Evolutionary conservation across 345 rosid species (phyloP), one percentile per base, ranked within the genome.

Genomic region (Clausena lansium): DNA sequence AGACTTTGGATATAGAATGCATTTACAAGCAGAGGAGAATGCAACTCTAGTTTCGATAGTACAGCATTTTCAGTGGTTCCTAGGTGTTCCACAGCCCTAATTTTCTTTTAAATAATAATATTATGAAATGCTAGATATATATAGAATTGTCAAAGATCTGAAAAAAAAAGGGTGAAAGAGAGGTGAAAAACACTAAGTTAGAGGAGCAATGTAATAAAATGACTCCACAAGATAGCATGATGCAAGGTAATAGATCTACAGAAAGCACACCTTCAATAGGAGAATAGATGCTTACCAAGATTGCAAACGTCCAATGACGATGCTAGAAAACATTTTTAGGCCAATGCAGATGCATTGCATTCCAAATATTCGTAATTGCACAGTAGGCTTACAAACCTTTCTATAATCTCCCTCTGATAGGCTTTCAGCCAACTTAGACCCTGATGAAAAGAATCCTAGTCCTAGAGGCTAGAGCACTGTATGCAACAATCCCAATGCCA

Each of bases 381-480:
- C 2, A 1, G n/a, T 30, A 15, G 11, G n/a, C 0, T 41, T 62
- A 77, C 82, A 60, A 33, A 79, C 94, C 95, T 80, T 79, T 35
- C 92, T 77, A 27, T 25, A 76, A 67, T 93, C 94, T 32, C 75
- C 81, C 32, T 87, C 50, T 0, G 80, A 36, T 0, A 93, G 27
- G 58, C 62, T 85, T 58, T 89, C 92, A 72, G 80, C 65, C 32
- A 91, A 9, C 61, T 91, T 88, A 17, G 91, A 73, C 67, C 97
- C 94, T 2, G 80, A 55, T 22, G 92, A 86, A 1, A 93, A 73
- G 83, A 93, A 91, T 7, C 95, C 95, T 57, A 91, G 81, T 60
- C 93, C 93, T 0, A 90, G 50, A 45, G 4, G 50, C 93, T 0
- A 90, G 50, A 45, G 4, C 15, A 45, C 50, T 45, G 15, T 10